Evolutionary conservation across 345 rosid genomes (phyloP).

Genomic region (Populus pruinosa): DNA sequence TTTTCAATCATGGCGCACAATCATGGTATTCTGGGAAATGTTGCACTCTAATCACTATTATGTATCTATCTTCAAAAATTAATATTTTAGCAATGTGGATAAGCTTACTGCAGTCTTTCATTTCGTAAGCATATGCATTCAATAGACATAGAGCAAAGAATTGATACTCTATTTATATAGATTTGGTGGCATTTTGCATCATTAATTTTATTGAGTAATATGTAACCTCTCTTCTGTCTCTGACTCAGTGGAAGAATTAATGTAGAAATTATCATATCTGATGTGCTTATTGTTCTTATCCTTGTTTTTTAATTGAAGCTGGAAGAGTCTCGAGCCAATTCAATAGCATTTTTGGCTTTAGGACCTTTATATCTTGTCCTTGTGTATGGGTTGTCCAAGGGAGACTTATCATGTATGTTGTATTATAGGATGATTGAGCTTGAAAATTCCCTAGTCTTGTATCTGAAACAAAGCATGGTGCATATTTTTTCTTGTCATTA

Average conservation of each 20-base stretch:
- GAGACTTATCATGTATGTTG: not conserved
- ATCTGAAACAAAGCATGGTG: not conserved
- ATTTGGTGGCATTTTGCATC: not conserved
- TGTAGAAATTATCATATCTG: not conserved
- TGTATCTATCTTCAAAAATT: not conserved
- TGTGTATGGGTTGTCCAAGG: not conserved
- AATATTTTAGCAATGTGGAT: not conserved
- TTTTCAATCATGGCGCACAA: not conserved
- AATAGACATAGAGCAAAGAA: not conserved
- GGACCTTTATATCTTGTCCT: not conserved
- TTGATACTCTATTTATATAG: not conserved
- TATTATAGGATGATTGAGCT: not conserved
- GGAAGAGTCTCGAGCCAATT: not conserved
- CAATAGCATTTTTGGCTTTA: not conserved
- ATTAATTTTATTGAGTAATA: not conserved
- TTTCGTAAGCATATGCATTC: not conserved
- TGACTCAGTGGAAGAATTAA: not conserved
- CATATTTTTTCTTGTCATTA: not conserved
- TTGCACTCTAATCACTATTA: not conserved
- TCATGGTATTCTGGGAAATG: not conserved
- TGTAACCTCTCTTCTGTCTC: not conserved
- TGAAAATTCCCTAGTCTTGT: not conserved
- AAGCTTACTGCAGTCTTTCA: not conserved
- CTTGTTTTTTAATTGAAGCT: not conserved
- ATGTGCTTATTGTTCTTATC: not conserved